A percentile compares a stretch with the other conserved stretches of the same genome.
These are phyloP conservation scores for Gossypium stocksii DNA, from an alignment of 345 rosid genomes.

Conservation along the genomic window DNA sequence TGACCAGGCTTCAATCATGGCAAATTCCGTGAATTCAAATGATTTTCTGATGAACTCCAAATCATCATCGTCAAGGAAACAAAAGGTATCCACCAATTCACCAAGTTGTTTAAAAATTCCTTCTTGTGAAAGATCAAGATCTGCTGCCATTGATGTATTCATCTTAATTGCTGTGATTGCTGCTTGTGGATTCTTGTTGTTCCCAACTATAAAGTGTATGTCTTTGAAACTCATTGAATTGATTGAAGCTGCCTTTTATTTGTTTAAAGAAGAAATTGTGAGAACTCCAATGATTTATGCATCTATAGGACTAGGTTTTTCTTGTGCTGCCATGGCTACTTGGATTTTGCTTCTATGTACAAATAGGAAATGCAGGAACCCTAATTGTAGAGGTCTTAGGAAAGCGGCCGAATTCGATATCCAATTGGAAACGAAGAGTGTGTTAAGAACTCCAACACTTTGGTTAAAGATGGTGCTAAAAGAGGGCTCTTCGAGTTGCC, in stretches of 20 bases:
- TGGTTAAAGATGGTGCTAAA: constrained; percentile 41
- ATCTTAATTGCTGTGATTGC: constrained; percentile 65
- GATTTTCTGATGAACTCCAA: constrained; percentile 33
- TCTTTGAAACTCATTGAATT: constrained; percentile 34
- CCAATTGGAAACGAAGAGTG: constrained; percentile 87
- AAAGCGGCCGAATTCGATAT: constrained; percentile 84
- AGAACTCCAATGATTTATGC: constrained; percentile 62
- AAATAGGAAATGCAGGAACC: constrained; percentile 69
- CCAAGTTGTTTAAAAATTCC: constrained; percentile 36
- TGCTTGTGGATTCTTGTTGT: constrained; percentile 71
- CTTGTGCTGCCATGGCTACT: constrained; percentile 53
- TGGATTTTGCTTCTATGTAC: constrained; percentile 59
- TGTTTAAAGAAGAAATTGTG: constrained; percentile 60
- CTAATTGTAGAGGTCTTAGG: constrained; percentile 76
- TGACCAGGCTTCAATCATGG: constrained; percentile 60
- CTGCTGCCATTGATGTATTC: constrained; percentile 69
- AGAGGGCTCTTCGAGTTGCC: constrained; percentile 68
- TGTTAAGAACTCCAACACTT: constrained; percentile 49
- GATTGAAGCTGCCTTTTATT: constrained; percentile 34
- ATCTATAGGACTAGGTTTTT: constrained; percentile 58
- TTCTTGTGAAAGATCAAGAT: constrained; percentile 57
- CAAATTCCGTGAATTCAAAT: constrained; percentile 45
- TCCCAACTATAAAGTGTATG: constrained; percentile 54
- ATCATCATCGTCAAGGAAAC: constrained; percentile 27
- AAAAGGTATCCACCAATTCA: constrained; percentile 33